These are phyloP conservation scores for Ehretia macrophylla DNA, from an alignment of 257 asterid genomes.

Conservation along the genomic window DNA sequence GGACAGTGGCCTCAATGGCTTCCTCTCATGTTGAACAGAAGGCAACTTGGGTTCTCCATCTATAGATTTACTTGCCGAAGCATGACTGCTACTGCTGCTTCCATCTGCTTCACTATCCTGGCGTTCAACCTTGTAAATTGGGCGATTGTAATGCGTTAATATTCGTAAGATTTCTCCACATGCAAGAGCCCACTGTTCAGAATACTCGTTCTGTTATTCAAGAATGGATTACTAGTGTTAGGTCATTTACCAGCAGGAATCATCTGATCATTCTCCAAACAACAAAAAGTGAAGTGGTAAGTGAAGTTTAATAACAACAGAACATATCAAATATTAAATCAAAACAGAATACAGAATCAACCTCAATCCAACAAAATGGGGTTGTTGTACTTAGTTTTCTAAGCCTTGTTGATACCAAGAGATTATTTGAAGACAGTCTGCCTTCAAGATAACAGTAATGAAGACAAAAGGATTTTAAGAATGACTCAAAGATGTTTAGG, in stretches of 20 bases:
- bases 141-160: slow-evolving; percentile 92
- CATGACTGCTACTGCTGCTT: slow-evolving; percentile 62
- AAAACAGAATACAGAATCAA: no score
- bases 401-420: no score
- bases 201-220: slow-evolving; percentile 69
- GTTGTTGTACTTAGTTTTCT: no score
- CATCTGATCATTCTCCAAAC: background rate
- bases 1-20: slow-evolving; percentile 80
- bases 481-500: no score
- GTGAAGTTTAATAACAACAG: no score
- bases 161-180: slow-evolving; percentile 96
- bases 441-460: no score
- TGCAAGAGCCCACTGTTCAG: slow-evolving; percentile 99
- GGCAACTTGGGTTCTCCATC: slow-evolving; percentile 40
- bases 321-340: no score
- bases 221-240: slow-evolving; percentile 18
- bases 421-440: no score
- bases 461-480: no score
- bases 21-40: slow-evolving; percentile 68
- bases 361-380: no score
- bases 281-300: no score
- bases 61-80: slow-evolving; percentile 62
- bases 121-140: slow-evolving; percentile 71
- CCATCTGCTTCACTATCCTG: slow-evolving; percentile 60
- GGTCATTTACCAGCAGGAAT: slow-evolving; percentile 2